phyloP scores from a whole-genome alignment of 2,329 filamentous ascomycete genomes.

The Ascochyta clinopodiicola region DNA sequence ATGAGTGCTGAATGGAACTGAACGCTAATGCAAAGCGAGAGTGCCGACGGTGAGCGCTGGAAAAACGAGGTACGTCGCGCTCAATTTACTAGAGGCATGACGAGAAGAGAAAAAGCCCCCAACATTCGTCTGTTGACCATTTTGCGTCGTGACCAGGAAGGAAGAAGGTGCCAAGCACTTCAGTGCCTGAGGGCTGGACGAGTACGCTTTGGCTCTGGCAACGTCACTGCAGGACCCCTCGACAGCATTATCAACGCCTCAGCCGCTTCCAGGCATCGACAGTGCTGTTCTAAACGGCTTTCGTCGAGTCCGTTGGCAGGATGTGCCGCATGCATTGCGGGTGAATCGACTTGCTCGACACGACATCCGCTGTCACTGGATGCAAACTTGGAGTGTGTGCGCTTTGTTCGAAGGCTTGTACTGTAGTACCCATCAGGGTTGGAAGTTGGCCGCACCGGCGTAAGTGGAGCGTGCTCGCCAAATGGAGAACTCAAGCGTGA shows the following conservation, averaged over 20 bases:
- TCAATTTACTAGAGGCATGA: neutral
- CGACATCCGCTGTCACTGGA: neutral
- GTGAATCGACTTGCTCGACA: neutral
- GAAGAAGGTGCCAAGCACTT: constrained; percentile 7
- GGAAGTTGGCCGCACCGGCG: constrained; percentile 21
- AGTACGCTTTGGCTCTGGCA: constrained; percentile 36
- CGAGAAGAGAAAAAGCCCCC: neutral
- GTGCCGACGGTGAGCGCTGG: constrained; percentile 14
- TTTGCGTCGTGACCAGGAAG: neutral
- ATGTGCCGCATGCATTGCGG: neutral
- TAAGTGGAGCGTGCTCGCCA: constrained; percentile 4
- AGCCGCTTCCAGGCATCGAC: constrained; percentile 40
- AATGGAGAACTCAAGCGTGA: constrained; percentile 18
- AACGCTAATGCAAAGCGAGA: no score
- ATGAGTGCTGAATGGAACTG: no score
- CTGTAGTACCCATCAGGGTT: constrained; percentile 17
- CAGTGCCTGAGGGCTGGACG: constrained; percentile 36
- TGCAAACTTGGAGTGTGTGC: constrained; percentile 36
- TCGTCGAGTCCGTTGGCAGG: no score
- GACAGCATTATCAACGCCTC: constrained; percentile 43
- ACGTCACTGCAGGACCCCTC: constrained; percentile 26
- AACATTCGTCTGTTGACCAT: neutral
- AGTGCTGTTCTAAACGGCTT: neutral
- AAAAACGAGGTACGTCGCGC: constrained; percentile 5
- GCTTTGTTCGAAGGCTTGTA: constrained; percentile 30